Evolutionary conservation across 371 early-diverging fungal genomes (phyloP), one percentile per base, ranked within the genome.

Genomic region (Saksenaea oblongispora): DNA sequence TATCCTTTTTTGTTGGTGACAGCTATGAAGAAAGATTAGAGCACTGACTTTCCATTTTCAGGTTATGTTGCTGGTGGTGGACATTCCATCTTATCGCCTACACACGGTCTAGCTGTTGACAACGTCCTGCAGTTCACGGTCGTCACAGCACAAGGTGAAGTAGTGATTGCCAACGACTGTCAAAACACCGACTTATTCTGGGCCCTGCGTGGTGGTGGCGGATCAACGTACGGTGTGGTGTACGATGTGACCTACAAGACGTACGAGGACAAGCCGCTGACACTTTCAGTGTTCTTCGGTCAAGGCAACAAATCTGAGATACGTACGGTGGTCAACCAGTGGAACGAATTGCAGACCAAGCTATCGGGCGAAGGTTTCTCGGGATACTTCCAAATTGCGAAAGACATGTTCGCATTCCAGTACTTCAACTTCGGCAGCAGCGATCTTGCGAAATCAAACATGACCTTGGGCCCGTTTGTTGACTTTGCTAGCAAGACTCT

Each of bases 101-200:
- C 56, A 4, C 61, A 64, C 59, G 86, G 86, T 10, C 59, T 86
- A 11, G 80, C 70, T 28, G 77, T 75, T 4, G 86, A 85, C 63
- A 72, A 81, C 57, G 78, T 77, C 7, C 58, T 82, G 22, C 68
- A 83, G 62, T 70, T 68, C 63, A 73, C 65, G 42, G 66, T 84
- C 3, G 72, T 85, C n/a, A 69, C 76, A 7, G 74, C 82, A 1
- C 69, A 70, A 41, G 81, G 71, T 34, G 71, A 74, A 28, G 44
- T 74, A 1, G 35, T 74, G 54, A 63, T 70, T 22, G 73, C 75
- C 41, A 65, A 64, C 31, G 68, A 69, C 27, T 54, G 57, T 4
- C 65, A 65, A 54, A 64, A 74, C 56, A 27, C 59, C 3, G 78
- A 78, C 26, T 35, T 78, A 54, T 78, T 72, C 37, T 74, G 37